Evolutionary conservation across 73 alveolate genomes (phyloP).

Genomic region (Paramecium biaurelia): DNA sequence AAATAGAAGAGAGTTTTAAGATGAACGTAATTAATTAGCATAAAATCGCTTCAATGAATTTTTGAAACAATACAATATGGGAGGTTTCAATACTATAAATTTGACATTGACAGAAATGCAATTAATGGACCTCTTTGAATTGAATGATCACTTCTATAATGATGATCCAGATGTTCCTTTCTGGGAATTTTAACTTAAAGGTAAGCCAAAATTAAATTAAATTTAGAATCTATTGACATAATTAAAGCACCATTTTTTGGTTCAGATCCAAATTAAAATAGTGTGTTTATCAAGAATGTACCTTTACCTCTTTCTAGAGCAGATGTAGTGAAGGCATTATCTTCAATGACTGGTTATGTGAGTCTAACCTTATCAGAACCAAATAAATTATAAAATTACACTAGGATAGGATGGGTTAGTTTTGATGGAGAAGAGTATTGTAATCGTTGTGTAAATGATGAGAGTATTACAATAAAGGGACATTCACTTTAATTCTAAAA

Average conservation of each 20-base stretch:
- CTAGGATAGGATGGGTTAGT: constrained; percentile 23
- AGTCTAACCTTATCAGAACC: constrained; percentile 29
- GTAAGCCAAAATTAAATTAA: neutral
- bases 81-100: neutral
- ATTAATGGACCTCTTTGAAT: neutral
- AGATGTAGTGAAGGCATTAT: neutral
- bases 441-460: neutral
- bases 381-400: neutral
- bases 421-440: constrained; percentile 31
- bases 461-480: neutral
- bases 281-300: constrained; percentile 15
- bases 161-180: constrained; percentile 29
- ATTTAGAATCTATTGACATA: neutral
- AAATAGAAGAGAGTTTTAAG: neutral
- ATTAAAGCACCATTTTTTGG: neutral
- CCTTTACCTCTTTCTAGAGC: constrained; percentile 11
- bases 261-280: neutral
- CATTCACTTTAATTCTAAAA: neutral
- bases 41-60: neutral
- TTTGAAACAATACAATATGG: neutral
- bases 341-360: neutral
- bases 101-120: neutral
- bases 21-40: neutral
- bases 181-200: constrained; percentile 47
- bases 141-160: constrained; percentile 34